A percentile compares a stretch with the other conserved stretches of the same genome.
These are phyloP conservation scores for Ampelocalamus luodianensis DNA, from an alignment of 176 grass and related monocot species.

Conservation along the genomic window DNA sequence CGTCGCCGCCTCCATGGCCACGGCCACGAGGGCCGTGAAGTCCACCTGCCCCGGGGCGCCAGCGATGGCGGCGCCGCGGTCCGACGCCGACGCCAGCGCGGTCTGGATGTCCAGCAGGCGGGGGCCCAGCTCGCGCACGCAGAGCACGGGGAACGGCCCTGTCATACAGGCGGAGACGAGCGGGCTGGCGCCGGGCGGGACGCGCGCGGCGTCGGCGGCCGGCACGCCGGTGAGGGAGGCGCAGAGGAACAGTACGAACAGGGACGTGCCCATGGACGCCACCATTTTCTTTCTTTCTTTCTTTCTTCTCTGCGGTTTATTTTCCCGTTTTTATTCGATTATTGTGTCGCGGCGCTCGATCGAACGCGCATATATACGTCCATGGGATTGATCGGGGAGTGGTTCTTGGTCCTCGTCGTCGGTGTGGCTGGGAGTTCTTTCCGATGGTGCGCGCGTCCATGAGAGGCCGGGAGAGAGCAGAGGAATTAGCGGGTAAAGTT, in stretches of 20 bases:
- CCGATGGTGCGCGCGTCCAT: background rate
- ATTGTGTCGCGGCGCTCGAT: background rate
- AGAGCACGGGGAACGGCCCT: constrained; percentile 33
- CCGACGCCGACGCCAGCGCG: constrained; percentile 34
- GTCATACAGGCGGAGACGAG: constrained; percentile 28
- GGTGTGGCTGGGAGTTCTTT: constrained; percentile 45
- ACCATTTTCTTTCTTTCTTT: background rate
- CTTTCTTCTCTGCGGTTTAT: background rate
- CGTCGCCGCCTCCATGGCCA: constrained; percentile 47
- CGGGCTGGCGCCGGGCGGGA: constrained; percentile 28
- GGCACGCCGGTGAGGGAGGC: background rate
- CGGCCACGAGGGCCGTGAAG: constrained; percentile 31
- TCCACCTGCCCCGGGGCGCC: constrained; percentile 52
- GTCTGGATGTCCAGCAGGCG: constrained; percentile 47
- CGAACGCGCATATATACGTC: constrained; percentile 9
- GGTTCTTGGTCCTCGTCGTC: constrained; percentile 29
- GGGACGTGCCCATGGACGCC: background rate
- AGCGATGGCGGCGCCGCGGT: constrained; percentile 35
- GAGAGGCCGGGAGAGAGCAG: background rate
- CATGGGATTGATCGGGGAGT: background rate
- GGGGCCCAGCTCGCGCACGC: constrained; percentile 46
- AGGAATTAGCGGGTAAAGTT: background rate
- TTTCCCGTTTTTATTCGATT: background rate
- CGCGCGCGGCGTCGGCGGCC: constrained; percentile 1
- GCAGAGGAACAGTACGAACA: constrained; percentile 24